A percentile compares a stretch with the other conserved stretches of the same genome.
Evolutionary conservation across 2,329 filamentous ascomycete genomes (phyloP).

Genomic region (Graphium sp.): DNA sequence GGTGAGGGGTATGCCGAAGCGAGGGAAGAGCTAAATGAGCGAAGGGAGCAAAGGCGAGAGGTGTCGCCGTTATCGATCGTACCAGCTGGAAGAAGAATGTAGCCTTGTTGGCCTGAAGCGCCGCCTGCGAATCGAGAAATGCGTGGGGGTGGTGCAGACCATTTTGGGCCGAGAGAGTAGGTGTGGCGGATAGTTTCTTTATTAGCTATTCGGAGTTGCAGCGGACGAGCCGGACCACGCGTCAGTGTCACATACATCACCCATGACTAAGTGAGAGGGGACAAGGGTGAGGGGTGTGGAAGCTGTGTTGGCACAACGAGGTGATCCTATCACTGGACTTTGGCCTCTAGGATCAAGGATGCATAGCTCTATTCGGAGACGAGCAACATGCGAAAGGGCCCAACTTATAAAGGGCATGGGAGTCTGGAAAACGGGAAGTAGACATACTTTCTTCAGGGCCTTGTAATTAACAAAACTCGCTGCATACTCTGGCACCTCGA

Average conservation of each 20-base stretch:
- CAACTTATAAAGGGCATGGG: background rate
- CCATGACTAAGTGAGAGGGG: too few relatives aligned
- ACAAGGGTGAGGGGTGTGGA: too few relatives aligned
- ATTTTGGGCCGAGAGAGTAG: slow-evolving; percentile 63
- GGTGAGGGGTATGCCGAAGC: too few relatives aligned
- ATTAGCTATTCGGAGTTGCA: too few relatives aligned
- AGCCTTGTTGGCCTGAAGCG: slow-evolving; percentile 90
- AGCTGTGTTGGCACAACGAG: too few relatives aligned
- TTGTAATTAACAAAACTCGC: slow-evolving; percentile 99
- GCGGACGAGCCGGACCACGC: too few relatives aligned
- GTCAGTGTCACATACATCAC: too few relatives aligned
- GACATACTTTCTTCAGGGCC: slow-evolving; percentile 82
- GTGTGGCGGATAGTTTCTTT: slow-evolving; percentile 90
- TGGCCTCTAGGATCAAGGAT: too few relatives aligned
- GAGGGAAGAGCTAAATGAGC: too few relatives aligned
- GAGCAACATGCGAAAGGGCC: too few relatives aligned
- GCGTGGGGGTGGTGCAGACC: slow-evolving; percentile 31
- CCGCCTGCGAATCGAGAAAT: slow-evolving; percentile 61
- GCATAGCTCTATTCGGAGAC: too few relatives aligned
- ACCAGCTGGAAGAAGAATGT: slow-evolving; percentile 98
- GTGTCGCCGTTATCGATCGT: slow-evolving; percentile 15
- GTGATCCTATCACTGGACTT: too few relatives aligned
- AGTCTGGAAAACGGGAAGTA: slow-evolving; percentile 1
- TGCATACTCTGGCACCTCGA: slow-evolving; percentile 98
- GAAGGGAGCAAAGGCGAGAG: background rate